Evolutionary conservation across 306 rosid species (phyloP).

Genomic region (Cucurbita maxima): DNA sequence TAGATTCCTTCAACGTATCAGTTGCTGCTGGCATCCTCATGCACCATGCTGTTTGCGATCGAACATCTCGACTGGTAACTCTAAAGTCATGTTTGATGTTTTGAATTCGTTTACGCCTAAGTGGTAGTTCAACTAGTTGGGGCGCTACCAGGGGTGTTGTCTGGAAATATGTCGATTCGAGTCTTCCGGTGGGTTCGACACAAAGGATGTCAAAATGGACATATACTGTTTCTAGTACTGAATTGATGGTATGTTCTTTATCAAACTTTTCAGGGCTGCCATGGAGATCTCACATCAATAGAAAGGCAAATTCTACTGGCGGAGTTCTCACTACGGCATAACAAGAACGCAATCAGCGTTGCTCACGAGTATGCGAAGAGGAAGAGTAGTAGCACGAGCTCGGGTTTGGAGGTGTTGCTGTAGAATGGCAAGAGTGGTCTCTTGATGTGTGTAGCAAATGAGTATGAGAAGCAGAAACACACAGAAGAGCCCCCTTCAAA

Average conservation of each 20-base stretch:
- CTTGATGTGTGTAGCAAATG: neutral
- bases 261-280: slow-evolving; percentile 42
- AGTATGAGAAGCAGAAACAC: neutral
- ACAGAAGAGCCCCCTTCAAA: neutral
- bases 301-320: slow-evolving; percentile 73
- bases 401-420: slow-evolving; percentile 4
- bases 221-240: neutral
- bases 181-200: too few species aligned
- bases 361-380: slow-evolving; percentile 56
- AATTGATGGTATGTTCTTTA: neutral
- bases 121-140: neutral
- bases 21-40: slow-evolving; percentile 93
- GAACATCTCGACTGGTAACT: slow-evolving; percentile 64
- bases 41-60: slow-evolving; percentile 88
- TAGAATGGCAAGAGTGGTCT: neutral
- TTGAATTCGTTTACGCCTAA: neutral
- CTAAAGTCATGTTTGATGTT: neutral
- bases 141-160: neutral
- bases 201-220: neutral
- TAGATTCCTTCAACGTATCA: slow-evolving; percentile 85
- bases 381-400: slow-evolving; percentile 22
- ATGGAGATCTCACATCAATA: slow-evolving; percentile 58
- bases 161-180: neutral
- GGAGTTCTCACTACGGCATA: slow-evolving; percentile 72
- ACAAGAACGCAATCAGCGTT: slow-evolving; percentile 43